Base-by-base conservation (phyloP, 2,329 filamentous ascomycete species). In the Anthostomella pinea region DNA sequence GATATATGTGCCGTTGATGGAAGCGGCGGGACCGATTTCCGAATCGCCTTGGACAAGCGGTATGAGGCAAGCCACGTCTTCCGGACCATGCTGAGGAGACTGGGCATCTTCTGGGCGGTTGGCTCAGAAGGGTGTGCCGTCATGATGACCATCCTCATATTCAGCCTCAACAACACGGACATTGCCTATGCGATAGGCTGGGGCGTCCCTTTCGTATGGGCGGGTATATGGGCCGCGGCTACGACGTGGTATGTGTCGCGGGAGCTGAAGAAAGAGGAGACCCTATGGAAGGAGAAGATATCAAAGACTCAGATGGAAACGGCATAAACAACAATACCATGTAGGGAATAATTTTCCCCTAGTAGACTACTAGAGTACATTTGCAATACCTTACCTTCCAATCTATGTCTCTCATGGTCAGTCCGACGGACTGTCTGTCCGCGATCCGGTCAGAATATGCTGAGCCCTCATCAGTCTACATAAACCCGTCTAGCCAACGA, bases 1-100 rank as follows among this genome's bases (percentile, higher is more conserved):
- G 73, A 77, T 46, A 60, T 77, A 17, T 64, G 67, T 26, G 71
- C 71, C 3, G 72, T 75, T 4, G 72, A 77, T 41, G 73, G 73
- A 5, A 65, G 60, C 10, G 73, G 72, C 15, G 70, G 69, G 6
- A 75, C 70, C 5, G 68, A 68, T 36, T 77, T 69, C 58, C 63
- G 73, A 26, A 68, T 74, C 48, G 56, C 67, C 3, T 58, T 77
- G 21, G 73, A 75, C 49, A 53, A 65, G 23, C 62, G 73, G 22
- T 76, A 76, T 52, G 67, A 72, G 54, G 69, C 72, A 3, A 72
- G 68, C 51, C 70, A 73, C 50, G 58, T 65, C 15, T 77, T 77
- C 57, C 64, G 73, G 19, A 61, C 66, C 43, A 74, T 76, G 70
- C 57, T 77, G 32, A 65, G 73, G 38, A 62, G 68, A 3, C 48